Conservation (phyloP, 495 filamentous ascomycete species). For the Lindgomyces ingoldianus region DNA sequence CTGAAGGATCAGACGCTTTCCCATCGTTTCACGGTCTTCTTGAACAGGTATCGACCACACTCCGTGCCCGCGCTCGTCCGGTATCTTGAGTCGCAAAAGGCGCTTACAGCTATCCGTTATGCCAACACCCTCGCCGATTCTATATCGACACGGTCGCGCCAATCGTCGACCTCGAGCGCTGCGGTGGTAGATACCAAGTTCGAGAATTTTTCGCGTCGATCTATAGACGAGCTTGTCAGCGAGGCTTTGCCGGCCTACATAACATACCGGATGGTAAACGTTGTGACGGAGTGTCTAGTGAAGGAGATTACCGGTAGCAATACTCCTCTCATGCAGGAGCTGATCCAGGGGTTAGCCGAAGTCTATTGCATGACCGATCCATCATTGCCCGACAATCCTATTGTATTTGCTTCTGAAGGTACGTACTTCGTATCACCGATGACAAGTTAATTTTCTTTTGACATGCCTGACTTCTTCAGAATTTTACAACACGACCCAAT, state of each 20-base stretch:
- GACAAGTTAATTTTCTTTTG: no score
- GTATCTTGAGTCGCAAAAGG: constrained; percentile 44
- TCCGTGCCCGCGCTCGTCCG: constrained; percentile 36
- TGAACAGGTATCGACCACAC: constrained; percentile 41
- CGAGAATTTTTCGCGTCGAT: constrained; percentile 31
- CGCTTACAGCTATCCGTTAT: constrained; percentile 43
- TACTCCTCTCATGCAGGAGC: constrained; percentile 43
- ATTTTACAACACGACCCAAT: constrained; percentile 65
- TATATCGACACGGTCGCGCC: constrained; percentile 21
- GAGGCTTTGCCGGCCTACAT: constrained; percentile 44
- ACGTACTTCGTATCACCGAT: constrained; percentile 6
- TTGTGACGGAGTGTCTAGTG: constrained; percentile 45
- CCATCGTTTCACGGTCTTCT: constrained; percentile 38
- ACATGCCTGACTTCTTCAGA: constrained; percentile 32
- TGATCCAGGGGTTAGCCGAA: constrained; percentile 45
- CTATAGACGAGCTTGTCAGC: constrained; percentile 42
- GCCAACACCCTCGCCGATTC: constrained; percentile 42
- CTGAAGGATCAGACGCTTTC: constrained; percentile 37
- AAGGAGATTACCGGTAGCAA: constrained; percentile 45
- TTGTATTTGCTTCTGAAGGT: constrained; percentile 47
- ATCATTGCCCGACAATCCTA: constrained; percentile 43
- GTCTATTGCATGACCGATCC: constrained; percentile 46
- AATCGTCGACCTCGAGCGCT: constrained; percentile 17
- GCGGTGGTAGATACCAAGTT: constrained; percentile 39
- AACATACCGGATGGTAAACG: constrained; percentile 39